These are phyloP conservation scores for Wickerhamomyces sp. DNA, from an alignment of 1,139 yeast species.

Conservation along the genomic window DNA sequence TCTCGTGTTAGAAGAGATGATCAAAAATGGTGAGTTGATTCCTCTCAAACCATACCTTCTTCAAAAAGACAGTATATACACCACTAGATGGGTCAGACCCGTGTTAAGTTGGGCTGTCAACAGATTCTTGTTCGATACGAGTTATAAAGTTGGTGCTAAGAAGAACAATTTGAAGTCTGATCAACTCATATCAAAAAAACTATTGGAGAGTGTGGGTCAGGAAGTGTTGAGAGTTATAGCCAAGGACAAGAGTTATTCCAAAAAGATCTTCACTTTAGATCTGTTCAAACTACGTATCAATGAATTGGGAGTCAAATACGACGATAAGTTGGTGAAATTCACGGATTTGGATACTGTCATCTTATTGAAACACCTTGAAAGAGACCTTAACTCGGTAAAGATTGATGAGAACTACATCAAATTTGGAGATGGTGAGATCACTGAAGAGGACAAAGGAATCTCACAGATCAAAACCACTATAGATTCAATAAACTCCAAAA, in stretches of 20 bases:
- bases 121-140: conserved; percentile 17
- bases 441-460: conserved; percentile 28
- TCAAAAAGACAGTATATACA: conserved; percentile 15
- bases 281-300: conserved; percentile 10
- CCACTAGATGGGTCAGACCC: conserved; percentile 19
- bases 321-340: conserved; percentile 3
- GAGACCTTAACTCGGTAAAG: conserved; percentile 15
- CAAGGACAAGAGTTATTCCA: conserved; percentile 5
- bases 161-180: conserved; percentile 15
- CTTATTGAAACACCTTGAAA: conserved; percentile 14
- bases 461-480: conserved; percentile 25
- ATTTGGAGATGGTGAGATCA: conserved; percentile 19
- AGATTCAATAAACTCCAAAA: conserved; percentile 10
- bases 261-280: conserved; percentile 10
- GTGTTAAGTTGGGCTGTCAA: conserved; percentile 23
- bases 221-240: conserved; percentile 5
- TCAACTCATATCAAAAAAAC: conserved; percentile 13
- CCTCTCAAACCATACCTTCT: conserved; percentile 22
- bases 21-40: conserved; percentile 24
- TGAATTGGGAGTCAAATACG: conserved; percentile 2
- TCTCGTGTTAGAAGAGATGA: conserved; percentile 30
- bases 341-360: conserved; percentile 18
- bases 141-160: conserved; percentile 16
- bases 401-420: conserved; percentile 14
- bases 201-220: conserved; percentile 11